Conservation (phyloP, 2,329 filamentous ascomycete genomes). For the Aspergillus pseudotamarii region DNA sequence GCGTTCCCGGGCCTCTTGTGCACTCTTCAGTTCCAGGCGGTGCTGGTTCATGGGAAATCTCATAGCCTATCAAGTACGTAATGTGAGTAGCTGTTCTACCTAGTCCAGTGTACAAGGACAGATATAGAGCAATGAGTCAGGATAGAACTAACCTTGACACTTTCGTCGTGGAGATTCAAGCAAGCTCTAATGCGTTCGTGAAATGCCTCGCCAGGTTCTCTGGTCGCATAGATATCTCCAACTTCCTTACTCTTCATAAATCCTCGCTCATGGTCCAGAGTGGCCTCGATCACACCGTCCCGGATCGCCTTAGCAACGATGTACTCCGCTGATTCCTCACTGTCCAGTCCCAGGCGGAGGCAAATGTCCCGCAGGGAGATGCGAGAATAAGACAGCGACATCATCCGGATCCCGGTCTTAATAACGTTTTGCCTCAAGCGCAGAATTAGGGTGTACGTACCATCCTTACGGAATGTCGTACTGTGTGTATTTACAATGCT, state of each 20-base stretch:
- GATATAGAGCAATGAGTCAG: not conserved
- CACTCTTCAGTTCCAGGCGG: conserved; percentile 93
- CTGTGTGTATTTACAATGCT: conserved; percentile 80
- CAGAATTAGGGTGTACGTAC: conserved; percentile 92
- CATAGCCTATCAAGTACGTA: conserved; percentile 70
- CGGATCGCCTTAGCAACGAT: conserved; percentile 98
- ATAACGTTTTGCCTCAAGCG: conserved; percentile 97
- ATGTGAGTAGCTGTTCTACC: conserved; percentile 28
- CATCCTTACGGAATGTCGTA: conserved; percentile 85
- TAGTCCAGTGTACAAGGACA: not conserved
- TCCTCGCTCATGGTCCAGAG: conserved; percentile 87
- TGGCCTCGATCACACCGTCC: conserved; percentile 95
- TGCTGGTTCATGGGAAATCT: conserved; percentile 99
- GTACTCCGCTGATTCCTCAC: conserved; percentile 97
- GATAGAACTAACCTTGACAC: conserved; percentile 75
- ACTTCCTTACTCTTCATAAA: conserved; percentile 99
- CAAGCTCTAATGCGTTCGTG: conserved; percentile 95
- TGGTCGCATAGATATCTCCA: conserved; percentile 92
- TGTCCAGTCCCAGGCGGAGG: conserved; percentile 88
- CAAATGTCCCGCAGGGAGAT: conserved; percentile 98
- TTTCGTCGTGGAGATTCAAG: conserved; percentile 91
- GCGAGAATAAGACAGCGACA: conserved; percentile 95
- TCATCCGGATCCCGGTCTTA: conserved; percentile 98
- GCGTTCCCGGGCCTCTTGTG: conserved; percentile 94
- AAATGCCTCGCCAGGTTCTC: conserved; percentile 95